Base-by-base conservation (phyloP, 2,329 filamentous ascomycete genomes). In the Bipolaris victoriae region DNA sequence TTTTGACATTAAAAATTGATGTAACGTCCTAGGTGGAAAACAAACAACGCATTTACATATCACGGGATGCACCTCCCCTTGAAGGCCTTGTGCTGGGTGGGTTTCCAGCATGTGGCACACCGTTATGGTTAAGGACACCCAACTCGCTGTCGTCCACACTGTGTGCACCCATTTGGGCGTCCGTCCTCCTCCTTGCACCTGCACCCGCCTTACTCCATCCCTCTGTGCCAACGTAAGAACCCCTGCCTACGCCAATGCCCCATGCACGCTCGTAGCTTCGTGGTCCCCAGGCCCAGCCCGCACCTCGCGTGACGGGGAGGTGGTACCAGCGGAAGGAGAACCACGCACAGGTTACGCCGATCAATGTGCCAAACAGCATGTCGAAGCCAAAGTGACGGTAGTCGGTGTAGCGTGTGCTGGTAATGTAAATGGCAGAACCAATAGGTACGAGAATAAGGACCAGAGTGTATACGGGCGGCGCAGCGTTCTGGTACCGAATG, bases 361-460 rank as follows among this genome's bases (percentile, higher is more conserved):
- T 89, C 11, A 90, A 64, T 53, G 88, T 90, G n/a, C 94, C 94
- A 61, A 90, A 91, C 2, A 97, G 78, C 63, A 97, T 90, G 64
- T 98, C 94, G 73, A 97, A 94, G n/a, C 89, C 92, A 73, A 94
- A 90, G 76, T 98, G 94, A 37, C 91, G 87, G 79, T 89, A 96
- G 75, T 97, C 89, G 58, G 89, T 92, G 84, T 89, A 98, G 10
- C 94, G 89, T 1, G 91, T 94, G 26, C 88, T 86, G n/a, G 89
- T 84, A 61, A 97, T 90, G 78, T 92, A 97, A 61, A 92, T 84
- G 5, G 92, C 89, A 1, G 86, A 80, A 55, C 87, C 89, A 62
- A 92, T 84, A 2, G 93, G 93, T 1, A 91, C 76, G 16, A 92
- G 80, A 2, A 87, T 83, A 33, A 94, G 74, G 43, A 88, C 79